Conservation (phyloP, 2,329 filamentous ascomycete genomes). For the Colletotrichum lupini region DNA sequence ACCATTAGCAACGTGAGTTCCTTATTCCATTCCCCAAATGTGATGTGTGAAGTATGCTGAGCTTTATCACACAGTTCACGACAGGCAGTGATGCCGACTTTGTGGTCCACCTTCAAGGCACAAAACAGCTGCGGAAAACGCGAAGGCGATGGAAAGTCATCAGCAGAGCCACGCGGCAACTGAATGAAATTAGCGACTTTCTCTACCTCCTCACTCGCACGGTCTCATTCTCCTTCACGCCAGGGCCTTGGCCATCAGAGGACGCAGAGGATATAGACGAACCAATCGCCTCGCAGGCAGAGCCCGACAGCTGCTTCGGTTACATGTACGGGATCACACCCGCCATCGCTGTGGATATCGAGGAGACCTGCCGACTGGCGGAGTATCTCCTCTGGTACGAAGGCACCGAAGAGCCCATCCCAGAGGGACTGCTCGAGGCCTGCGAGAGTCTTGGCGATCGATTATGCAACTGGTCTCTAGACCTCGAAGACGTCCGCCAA, state of each 20-base stretch:
- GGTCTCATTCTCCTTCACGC: neutral
- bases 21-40: neutral
- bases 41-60: neutral
- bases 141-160: neutral
- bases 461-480: neutral
- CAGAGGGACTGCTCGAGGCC: neutral
- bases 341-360: neutral
- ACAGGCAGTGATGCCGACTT: conserved; percentile 19
- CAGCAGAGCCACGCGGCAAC: neutral
- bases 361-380: conserved; percentile 2
- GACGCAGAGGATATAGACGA: neutral
- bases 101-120: conserved; percentile 7
- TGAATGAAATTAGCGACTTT: conserved; percentile 20
- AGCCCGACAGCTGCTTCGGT: neutral
- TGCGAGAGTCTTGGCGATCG: conserved; percentile 3
- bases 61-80: neutral
- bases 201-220: conserved; percentile 6
- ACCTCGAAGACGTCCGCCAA: neutral
- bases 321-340: conserved; percentile 19
- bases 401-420: neutral
- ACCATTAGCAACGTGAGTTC: conserved; percentile 6
- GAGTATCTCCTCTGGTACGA: conserved; percentile 13
- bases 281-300: neutral
- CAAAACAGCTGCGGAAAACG: neutral
- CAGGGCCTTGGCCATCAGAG: neutral